Conservation (phyloP, 2,329 filamentous ascomycete species). For the Chrysoporthe austroafricana region DNA sequence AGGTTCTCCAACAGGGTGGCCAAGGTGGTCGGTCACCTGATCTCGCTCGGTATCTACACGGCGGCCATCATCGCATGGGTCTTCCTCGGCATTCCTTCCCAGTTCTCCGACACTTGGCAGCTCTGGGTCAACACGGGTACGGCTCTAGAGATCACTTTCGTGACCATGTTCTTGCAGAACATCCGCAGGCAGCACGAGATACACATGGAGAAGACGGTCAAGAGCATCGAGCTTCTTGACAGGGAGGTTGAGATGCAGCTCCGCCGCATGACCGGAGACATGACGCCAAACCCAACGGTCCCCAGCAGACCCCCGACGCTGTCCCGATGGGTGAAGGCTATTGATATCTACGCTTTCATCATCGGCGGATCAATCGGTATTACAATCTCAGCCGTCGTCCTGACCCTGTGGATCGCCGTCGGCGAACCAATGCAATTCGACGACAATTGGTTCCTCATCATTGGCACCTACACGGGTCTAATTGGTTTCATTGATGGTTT, state of each 20-base stretch:
- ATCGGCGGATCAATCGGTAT: conserved; percentile 48
- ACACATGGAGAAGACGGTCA: conserved; percentile 38
- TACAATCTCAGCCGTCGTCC: conserved; percentile 41
- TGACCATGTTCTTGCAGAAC: conserved; percentile 44
- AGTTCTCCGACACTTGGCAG: conserved; percentile 43
- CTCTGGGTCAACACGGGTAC: conserved; percentile 49
- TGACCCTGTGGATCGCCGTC: conserved; percentile 43
- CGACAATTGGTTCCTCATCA: conserved; percentile 51
- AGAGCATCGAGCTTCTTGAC: conserved; percentile 41
- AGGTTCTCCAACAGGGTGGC: conserved; percentile 35
- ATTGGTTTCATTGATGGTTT: conserved; percentile 50
- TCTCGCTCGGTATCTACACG: conserved; percentile 40
- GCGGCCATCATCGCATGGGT: conserved; percentile 41
- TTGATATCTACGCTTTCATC: conserved; percentile 48
- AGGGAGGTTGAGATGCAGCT: conserved; percentile 40
- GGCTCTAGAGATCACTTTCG: conserved; percentile 46
- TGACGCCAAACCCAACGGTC: conserved; percentile 39
- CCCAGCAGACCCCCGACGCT: conserved; percentile 39
- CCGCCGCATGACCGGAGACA: conserved; percentile 40
- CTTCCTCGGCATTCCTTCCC: conserved; percentile 36
- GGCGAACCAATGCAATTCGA: conserved; percentile 45
- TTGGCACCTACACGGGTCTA: conserved; percentile 52
- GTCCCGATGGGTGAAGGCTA: conserved; percentile 40
- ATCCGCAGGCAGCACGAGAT: conserved; percentile 43
- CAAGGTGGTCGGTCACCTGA: conserved; percentile 37